Conservation (phyloP, 495 filamentous ascomycete species). For the Penicillium silybi region DNA sequence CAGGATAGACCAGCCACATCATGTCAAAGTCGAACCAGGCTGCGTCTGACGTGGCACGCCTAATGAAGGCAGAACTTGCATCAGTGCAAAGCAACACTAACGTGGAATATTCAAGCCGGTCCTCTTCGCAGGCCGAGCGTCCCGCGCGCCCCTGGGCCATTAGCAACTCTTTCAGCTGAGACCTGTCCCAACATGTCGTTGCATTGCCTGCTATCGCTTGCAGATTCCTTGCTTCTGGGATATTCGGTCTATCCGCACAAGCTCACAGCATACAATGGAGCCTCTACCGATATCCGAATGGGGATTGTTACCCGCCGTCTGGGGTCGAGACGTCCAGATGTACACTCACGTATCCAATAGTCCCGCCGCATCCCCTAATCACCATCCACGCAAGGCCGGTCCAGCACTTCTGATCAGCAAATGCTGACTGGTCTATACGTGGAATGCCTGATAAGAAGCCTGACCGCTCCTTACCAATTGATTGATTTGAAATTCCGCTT, state of each 20-base stretch:
- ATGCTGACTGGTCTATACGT: slow-evolving; percentile 2
- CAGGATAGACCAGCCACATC: slow-evolving; percentile 14
- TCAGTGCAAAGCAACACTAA: slow-evolving; percentile 10
- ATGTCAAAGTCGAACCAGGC: slow-evolving; percentile 9
- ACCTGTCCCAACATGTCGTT: slow-evolving; percentile 1
- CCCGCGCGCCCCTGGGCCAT: not conserved
- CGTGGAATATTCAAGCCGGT: slow-evolving; percentile 11
- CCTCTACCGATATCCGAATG: not conserved
- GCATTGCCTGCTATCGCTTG: slow-evolving; percentile 1
- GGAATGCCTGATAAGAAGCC: not conserved
- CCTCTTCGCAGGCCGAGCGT: slow-evolving; percentile 3
- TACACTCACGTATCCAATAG: slow-evolving; percentile 12
- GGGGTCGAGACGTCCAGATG: slow-evolving; percentile 1
- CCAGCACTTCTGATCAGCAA: slow-evolving; percentile 2
- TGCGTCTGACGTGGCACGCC: slow-evolving; percentile 31
- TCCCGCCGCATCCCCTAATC: slow-evolving; percentile 3
- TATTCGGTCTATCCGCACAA: slow-evolving; percentile 1
- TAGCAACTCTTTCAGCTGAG: slow-evolving; percentile 8
- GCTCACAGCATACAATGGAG: not conserved
- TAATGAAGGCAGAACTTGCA: slow-evolving; percentile 5
- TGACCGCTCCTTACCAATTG: slow-evolving; percentile 7
- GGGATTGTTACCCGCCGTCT: slow-evolving; percentile 1
- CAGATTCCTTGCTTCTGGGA: slow-evolving; percentile 14
- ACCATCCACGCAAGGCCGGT: not conserved
- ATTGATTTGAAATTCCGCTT: slow-evolving; percentile 2